These are phyloP conservation scores for Ophiostoma montium DNA, from an alignment of 2,329 filamentous ascomycete genomes.

Conservation along the genomic window DNA sequence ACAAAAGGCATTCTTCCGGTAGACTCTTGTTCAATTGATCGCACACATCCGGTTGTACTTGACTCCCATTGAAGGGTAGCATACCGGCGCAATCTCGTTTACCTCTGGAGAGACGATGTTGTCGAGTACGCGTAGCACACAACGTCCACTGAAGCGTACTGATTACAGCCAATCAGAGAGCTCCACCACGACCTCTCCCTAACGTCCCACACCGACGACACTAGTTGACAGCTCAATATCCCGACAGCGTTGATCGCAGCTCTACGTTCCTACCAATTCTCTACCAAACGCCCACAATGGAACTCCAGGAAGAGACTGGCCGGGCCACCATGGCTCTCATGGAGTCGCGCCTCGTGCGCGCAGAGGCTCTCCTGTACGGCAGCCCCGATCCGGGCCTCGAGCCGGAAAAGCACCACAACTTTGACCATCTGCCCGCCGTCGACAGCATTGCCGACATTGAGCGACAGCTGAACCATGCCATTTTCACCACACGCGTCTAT, in stretches of 20 bases:
- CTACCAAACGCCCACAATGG: not conserved
- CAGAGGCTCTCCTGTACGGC: conserved; percentile 46
- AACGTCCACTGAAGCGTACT: not conserved
- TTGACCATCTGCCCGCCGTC: conserved; percentile 25
- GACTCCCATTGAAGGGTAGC: too few relatives aligned
- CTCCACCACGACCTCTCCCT: conserved; percentile 20
- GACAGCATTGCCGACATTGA: conserved; percentile 37
- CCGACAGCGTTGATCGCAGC: too few relatives aligned
- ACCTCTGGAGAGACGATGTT: too few relatives aligned
- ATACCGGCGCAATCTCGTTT: too few relatives aligned
- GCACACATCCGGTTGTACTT: too few relatives aligned
- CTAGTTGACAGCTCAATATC: not conserved
- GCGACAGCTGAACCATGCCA: conserved; percentile 34
- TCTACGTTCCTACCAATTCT: not conserved
- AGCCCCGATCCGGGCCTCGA: not conserved
- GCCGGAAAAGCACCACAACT: conserved; percentile 12
- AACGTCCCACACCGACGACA: not conserved
- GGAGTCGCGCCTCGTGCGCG: conserved; percentile 42
- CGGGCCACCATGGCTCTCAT: conserved; percentile 41
- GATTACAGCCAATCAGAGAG: not conserved
- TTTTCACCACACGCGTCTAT: conserved; percentile 40
- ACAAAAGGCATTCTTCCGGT: too few relatives aligned
- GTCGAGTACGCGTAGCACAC: too few relatives aligned
- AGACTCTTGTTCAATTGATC: too few relatives aligned
- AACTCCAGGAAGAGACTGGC: conserved; percentile 35